phyloP scores from a whole-genome alignment of 345 rosid species.

The Microcos paniculata region DNA sequence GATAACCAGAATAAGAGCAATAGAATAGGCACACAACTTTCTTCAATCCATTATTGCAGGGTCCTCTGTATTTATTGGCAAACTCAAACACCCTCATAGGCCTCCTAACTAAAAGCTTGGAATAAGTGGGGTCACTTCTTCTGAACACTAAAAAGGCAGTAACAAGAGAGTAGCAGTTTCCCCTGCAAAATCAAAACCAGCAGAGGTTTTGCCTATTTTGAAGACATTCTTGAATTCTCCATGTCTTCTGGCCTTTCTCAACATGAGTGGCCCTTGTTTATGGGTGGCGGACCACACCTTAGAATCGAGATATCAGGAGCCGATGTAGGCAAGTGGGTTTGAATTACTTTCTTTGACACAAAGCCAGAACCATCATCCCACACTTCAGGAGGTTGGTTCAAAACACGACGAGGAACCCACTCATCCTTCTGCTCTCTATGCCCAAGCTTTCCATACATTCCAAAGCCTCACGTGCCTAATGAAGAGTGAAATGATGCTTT shows the following conservation, averaged over 20 bases:
- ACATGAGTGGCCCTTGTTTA: conserved; percentile 78
- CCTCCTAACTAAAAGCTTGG: conserved; percentile 58
- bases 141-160: conserved; percentile 92
- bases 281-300: too few species aligned
- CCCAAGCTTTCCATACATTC: too few species aligned
- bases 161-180: conserved; percentile 96
- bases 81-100: conserved; percentile 69
- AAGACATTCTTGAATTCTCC: conserved; percentile 87
- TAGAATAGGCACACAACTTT: conserved; percentile 66
- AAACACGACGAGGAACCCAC: too few species aligned
- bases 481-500: too few species aligned
- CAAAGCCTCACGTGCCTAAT: too few species aligned
- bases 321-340: too few species aligned
- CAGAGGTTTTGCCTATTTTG: conserved; percentile 66
- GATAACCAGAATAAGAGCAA: conserved; percentile 68
- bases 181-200: conserved; percentile 95
- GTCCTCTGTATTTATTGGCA: conserved; percentile 69
- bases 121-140: conserved; percentile 75
- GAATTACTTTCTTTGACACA: too few species aligned
- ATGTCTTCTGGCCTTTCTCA: conserved; percentile 99
- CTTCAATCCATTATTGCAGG: conserved; percentile 54
- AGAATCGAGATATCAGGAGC: too few species aligned
- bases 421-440: too few species aligned
- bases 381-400: too few species aligned
- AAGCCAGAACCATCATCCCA: too few species aligned